Evolutionary conservation across 2,329 filamentous ascomycete species (phyloP), one percentile per base, ranked within the genome.

Genomic region (Colletotrichum cordylinicola): DNA sequence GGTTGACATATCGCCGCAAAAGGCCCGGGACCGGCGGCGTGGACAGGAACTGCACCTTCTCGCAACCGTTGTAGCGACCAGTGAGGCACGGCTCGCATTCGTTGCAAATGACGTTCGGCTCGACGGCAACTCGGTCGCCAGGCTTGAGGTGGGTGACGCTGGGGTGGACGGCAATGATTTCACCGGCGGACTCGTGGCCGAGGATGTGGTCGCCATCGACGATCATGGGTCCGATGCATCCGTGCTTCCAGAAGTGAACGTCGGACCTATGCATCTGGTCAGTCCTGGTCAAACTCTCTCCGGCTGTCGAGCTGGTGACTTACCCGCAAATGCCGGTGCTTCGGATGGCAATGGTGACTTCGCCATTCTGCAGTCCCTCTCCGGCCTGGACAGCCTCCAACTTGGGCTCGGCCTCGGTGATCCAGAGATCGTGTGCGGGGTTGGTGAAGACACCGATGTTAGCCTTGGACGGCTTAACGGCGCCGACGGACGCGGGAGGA

Each of bases 401-500:
- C 60, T 91, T 93, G 6, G 96, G 96, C 80, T 92, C 89, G 15
- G 96, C 93, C 78, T 95, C 93, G 72, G 90, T 94, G 77, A 98
- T 92, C 95, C 96, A 98, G 69, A 98, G 89, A 76, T 98, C 94
- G 84, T 98, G 96, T 74, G 92, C 91, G 21, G 96, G 95, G 87
- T 98, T 98, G 68, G 96, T 98, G 90, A 94, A 98, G 79, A 98
- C 96, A 80, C 96, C 96, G 83, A 98, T 98, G 87, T 98, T 98
- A 74, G 94, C 87, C 90, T 98, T 97, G 74, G 90, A 87, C 62
- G 90, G 86, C 83, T 87, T 85, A 67, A 87, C 82, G 48, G 73
- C 62, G 29, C 74, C 65, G 67, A 76, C 67, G 16, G 75, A 67
- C 8, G 78, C 78, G 71, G 80, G 75, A 69, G 77, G 39, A 52